Percentiles rank a stretch among this genome's conserved stretches.
Conservation (phyloP, 805 yeast genomes). For the Blastobotrys muscicola region DNA sequence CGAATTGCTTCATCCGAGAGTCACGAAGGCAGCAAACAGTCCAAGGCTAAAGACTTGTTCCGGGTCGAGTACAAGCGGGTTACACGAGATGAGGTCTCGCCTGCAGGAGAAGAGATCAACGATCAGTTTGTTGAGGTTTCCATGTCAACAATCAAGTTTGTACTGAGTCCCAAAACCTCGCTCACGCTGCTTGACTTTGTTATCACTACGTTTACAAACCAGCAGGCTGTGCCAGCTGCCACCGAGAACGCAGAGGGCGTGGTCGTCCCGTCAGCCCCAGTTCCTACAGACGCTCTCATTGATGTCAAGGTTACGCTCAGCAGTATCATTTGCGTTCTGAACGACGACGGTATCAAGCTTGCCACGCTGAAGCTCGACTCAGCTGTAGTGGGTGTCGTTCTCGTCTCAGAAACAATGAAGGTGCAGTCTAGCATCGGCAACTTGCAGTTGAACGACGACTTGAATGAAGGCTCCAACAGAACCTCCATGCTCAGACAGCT, state of each 20-base stretch:
- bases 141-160: conserved; percentile 69
- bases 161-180: conserved; percentile 67
- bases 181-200: conserved; percentile 72
- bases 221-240: conserved; percentile 2
- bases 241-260: conserved; percentile 1
- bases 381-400: conserved; percentile 55
- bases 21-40: conserved; percentile 29
- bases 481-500: conserved; percentile 54
- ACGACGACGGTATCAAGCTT: conserved; percentile 73
- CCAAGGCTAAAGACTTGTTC: conserved; percentile 35
- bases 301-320: conserved; percentile 59
- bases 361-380: conserved; percentile 71
- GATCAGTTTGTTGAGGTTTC: conserved; percentile 69
- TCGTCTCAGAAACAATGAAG: conserved; percentile 71
- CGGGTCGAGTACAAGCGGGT: conserved; percentile 47
- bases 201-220: conserved; percentile 75
- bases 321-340: conserved; percentile 63
- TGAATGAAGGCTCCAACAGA: conserved; percentile 45
- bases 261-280: not conserved
- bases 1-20: conserved; percentile 44
- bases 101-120: conserved; percentile 34
- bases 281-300: conserved; percentile 27
- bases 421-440: conserved; percentile 69
- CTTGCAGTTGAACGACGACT: conserved; percentile 65
- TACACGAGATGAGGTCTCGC: conserved; percentile 49